Evolutionary conservation across 805 yeast genomes (phyloP), one percentile per base, ranked within the genome.

Genomic region (Pichia deserticola): DNA sequence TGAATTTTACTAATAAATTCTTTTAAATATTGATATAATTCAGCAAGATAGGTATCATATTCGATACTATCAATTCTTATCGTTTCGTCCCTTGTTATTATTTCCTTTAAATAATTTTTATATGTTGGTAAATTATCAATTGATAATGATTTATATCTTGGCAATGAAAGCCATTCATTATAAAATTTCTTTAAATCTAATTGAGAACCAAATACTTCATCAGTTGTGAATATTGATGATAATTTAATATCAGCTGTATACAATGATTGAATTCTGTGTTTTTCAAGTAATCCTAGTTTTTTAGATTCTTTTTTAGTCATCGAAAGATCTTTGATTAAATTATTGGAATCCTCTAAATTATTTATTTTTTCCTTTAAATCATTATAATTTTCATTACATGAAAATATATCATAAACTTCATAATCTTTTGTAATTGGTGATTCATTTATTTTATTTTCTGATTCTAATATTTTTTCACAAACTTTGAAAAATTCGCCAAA

Each of bases 201-300:
- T 54, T 63, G 78, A 53, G 74, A 75, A 0, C 96, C 96, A 59
- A 74, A 76, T 35, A 66, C 64, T 61, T 89, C 96, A 33, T 74
- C 79, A 5, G 76, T 73, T 0, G 79, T 68, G 60, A 86, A 89
- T 6, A 78, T 44, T 44, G 70, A 2, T 12, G 48, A 40, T 28
- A 41, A 29, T 32, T 49, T 49, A 7, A 49, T 40, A 36, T 49
- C 42, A 30, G 39, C 13, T 35, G 52, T 34, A 47, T 15, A 32
- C 10, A 39, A 33, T 8, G 45, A 43, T 9, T 35, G 20, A 5
- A 43, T 25, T 15, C 39, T 30, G 29, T 43, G 32, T 25, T 43
- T 43, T 35, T 33, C 39, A n/a, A 36, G 36, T 11, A 30, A 27
- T 20, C 28, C 47, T 25, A 6, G 7, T 5, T 34, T 36, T 35